Conservation (phyloP, 495 filamentous ascomycete species). For the Chaetomium cochliodes region DNA sequence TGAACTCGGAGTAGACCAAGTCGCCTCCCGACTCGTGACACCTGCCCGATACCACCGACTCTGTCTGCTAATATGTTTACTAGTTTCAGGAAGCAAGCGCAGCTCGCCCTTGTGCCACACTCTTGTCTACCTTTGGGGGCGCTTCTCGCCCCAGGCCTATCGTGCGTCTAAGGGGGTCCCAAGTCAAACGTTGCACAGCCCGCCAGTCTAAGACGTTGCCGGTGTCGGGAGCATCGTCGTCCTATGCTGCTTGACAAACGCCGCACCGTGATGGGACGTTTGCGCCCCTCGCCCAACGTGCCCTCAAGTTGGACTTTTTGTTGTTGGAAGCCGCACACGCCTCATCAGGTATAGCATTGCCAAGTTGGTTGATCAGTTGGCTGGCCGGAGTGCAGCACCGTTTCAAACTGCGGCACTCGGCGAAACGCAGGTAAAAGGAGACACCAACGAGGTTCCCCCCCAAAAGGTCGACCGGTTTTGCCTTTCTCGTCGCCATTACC, state of each 20-base stretch:
- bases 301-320: not conserved
- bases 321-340: not conserved
- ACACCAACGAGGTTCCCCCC: not conserved
- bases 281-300: not conserved
- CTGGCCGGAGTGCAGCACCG: not conserved
- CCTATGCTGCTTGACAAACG: not conserved
- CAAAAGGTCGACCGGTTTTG: not conserved
- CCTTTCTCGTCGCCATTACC: not conserved
- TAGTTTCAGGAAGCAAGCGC: constrained; percentile 11
- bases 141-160: not conserved
- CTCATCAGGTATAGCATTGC: not conserved
- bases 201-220: not conserved
- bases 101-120: constrained; percentile 11
- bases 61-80: not conserved
- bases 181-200: constrained; percentile 9
- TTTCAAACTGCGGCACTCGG: constrained; percentile 7
- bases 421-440: not conserved
- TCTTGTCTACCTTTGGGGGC: not conserved
- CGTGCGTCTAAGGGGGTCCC: not conserved
- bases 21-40: constrained; percentile 14
- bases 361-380: not conserved
- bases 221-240: not conserved
- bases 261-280: not conserved
- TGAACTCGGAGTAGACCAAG: constrained; percentile 5
- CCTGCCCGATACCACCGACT: constrained; percentile 7